These are phyloP conservation scores for Pleodorina starrii DNA, from an alignment of 139 green algal genomes.

Conservation along the genomic window DNA sequence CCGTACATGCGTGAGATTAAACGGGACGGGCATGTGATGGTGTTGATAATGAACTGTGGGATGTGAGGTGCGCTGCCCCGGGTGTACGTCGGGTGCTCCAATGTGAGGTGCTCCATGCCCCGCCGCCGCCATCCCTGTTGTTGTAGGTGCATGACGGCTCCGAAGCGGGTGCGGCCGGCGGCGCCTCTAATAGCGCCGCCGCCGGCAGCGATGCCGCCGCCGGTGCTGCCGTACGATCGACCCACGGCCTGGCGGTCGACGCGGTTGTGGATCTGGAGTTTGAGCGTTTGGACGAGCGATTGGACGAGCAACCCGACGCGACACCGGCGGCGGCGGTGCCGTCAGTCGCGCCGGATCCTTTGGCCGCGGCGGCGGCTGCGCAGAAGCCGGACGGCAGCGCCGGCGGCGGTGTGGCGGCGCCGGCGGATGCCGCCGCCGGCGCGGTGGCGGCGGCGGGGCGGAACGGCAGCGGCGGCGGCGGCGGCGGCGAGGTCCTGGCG, in stretches of 20 bases:
- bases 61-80: background rate
- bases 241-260: background rate
- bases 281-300: background rate
- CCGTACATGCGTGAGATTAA: background rate
- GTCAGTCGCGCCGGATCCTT: background rate
- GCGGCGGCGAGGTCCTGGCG: no score
- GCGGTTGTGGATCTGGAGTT: constrained; percentile 1
- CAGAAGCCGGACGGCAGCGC: no score
- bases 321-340: background rate
- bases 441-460: no score
- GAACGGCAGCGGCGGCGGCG: no score
- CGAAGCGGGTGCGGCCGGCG: background rate
- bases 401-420: no score
- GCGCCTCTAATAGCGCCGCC: background rate
- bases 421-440: no score
- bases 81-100: background rate
- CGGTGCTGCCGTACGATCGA: background rate
- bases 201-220: background rate
- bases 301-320: background rate
- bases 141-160: constrained; percentile 74
- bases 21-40: background rate
- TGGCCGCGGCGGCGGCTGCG: no score
- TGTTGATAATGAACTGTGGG: background rate
- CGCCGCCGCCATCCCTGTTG: background rate
- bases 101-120: background rate